Base-by-base conservation (phyloP, 164 flowering plant species). In the Liquidambar formosana region DNA sequence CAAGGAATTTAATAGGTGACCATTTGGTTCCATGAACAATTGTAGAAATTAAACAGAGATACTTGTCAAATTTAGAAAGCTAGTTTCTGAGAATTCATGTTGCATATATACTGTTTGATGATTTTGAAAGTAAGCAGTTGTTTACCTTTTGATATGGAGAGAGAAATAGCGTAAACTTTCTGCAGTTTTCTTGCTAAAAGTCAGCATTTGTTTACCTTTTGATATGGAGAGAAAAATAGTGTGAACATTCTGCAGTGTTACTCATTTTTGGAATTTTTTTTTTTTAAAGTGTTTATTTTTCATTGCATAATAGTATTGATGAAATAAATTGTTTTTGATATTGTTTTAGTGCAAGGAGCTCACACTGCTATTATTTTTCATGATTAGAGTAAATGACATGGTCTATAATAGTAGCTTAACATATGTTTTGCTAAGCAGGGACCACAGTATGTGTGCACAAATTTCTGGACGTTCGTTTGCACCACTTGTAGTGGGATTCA, bases 401-500 rank as follows among this genome's bases (percentile, higher is more conserved):
- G n/a, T 15, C 10, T 19, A 5, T 9, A 51, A 8, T 8, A 28
- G 18, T 15, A 19, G 48, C 18, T 61, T 62, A 38, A 28, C 56
- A 33, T 51, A 6, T 67, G 76, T 66, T 65, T 48, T 62, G 53
- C 52, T 52, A 63, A 78, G 38, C 94, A 95, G 99, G 99, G 99
- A 57, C 96, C 99, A 33, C 99, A 95, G 65, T 95, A 95, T 77
- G 97, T 93, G 19, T 95, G 99, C 85, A 93, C 89, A 63, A 95
- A 81, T 75, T 95, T 95, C 88, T 91, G 92, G 87, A 93, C 98
- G 57, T 95, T 95, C 83, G 85, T 95, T 66, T 95, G 99, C 81
- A 93, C 97, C 57, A 86, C 79, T 45, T 95, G 99, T 61, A 83
- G 99, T 81, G 99, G 99, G 52, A 90, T 95, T 78, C 99, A 95